Evolutionary conservation across 2,329 filamentous ascomycete species (phyloP).

Genomic region (Hypoxylon sp.): DNA sequence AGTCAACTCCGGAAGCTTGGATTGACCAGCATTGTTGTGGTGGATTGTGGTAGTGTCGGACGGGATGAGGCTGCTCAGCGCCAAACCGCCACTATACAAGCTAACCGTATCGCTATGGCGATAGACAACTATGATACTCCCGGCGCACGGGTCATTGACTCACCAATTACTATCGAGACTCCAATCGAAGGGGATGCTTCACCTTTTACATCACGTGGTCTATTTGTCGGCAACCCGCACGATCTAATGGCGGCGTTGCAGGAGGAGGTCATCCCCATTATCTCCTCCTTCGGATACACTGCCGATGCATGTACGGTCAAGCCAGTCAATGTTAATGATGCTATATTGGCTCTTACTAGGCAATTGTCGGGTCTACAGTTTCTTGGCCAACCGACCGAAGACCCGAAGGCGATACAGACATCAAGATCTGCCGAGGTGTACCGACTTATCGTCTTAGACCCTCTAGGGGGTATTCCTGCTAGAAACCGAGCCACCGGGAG

Average conservation of each 20-base stretch:
- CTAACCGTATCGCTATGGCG: constrained; percentile 78
- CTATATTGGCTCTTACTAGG: constrained; percentile 80
- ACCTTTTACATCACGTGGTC: constrained; percentile 51
- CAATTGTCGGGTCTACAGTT: constrained; percentile 78
- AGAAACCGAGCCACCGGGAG: constrained; percentile 70
- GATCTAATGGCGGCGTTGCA: constrained; percentile 74
- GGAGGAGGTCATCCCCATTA: constrained; percentile 76
- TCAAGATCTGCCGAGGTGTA: constrained; percentile 69
- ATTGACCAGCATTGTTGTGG: constrained; percentile 82
- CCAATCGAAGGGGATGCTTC: constrained; percentile 44
- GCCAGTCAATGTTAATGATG: constrained; percentile 66
- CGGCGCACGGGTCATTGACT: constrained; percentile 76
- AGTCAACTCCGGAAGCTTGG: constrained; percentile 86
- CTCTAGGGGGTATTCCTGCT: constrained; percentile 85
- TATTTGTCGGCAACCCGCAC: constrained; percentile 61
- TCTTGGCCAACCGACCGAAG: constrained; percentile 55
- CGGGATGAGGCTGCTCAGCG: constrained; percentile 54
- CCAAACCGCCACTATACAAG: constrained; percentile 69
- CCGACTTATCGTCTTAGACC: constrained; percentile 88
- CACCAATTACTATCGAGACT: constrained; percentile 60
- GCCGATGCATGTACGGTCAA: constrained; percentile 56
- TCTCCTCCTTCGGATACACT: constrained; percentile 65
- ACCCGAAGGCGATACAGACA: constrained; percentile 52
- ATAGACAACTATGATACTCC: constrained; percentile 77
- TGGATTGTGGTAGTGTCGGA: constrained; percentile 72